Evolutionary conservation across 208 protist genomes (phyloP).

Genomic region (Leptomonas pyrrhocoris): DNA sequence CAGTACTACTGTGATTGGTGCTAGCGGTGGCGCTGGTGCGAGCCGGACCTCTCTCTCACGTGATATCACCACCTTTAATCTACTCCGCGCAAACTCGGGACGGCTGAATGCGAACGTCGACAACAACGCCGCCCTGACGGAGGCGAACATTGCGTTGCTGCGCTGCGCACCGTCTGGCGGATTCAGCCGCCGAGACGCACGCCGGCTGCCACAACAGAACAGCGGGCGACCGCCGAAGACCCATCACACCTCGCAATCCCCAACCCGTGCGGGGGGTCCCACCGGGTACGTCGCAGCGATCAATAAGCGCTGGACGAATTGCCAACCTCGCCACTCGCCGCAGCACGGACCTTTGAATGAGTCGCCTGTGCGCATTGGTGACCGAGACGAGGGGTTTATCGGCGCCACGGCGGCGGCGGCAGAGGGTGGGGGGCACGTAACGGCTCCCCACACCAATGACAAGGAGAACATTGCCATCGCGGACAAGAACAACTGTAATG

Average conservation of each 20-base stretch:
- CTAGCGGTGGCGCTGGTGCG: neutral
- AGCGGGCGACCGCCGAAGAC: slow-evolving; percentile 9
- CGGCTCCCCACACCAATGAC: neutral
- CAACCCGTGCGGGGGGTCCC: neutral
- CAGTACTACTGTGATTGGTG: neutral
- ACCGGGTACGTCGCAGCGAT: neutral
- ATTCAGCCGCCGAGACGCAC: neutral
- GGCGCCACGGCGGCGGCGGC: neutral
- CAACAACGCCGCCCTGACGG: slow-evolving; percentile 6
- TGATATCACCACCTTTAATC: slow-evolving; percentile 14
- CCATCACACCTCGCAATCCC: neutral
- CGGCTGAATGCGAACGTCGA: neutral
- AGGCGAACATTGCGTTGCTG: slow-evolving; percentile 19
- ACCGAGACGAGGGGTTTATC: no score
- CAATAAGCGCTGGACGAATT: neutral
- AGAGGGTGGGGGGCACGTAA: neutral
- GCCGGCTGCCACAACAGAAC: neutral
- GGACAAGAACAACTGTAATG: neutral
- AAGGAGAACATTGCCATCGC: neutral
- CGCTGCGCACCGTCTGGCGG: neutral
- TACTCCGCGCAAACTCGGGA: slow-evolving; percentile 10
- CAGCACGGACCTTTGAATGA: neutral
- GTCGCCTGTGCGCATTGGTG: slow-evolving; percentile 6
- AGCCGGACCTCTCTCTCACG: slow-evolving; percentile 5
- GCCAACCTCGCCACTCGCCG: neutral